Percentiles rank a stretch among this genome's conserved stretches.
phyloP scores from a whole-genome alignment of 2,329 filamentous ascomycete species.

The Xylaria sp. region DNA sequence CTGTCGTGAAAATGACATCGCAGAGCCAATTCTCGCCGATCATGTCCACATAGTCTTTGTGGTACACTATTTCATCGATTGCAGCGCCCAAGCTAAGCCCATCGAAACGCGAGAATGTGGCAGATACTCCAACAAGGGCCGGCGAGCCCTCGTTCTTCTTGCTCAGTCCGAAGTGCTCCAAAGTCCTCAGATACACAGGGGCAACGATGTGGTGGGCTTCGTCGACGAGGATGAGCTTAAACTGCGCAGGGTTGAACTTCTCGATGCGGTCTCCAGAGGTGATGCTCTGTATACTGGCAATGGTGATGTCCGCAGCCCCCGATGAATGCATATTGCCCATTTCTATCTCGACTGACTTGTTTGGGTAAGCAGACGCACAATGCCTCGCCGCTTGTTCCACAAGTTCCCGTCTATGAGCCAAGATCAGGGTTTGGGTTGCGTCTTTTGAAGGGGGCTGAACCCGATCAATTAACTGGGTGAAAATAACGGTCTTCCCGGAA shows the following conservation, averaged over 20 bases:
- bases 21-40: constrained; percentile 86
- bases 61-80: constrained; percentile 95
- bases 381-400: constrained; percentile 92
- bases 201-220: constrained; percentile 97
- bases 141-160: constrained; percentile 56
- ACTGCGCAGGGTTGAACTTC: constrained; percentile 78
- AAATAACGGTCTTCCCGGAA: constrained; percentile 92
- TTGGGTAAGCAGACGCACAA: constrained; percentile 78
- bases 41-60: constrained; percentile 72
- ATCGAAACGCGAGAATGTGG: constrained; percentile 77
- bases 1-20: constrained; percentile 91
- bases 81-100: constrained; percentile 79
- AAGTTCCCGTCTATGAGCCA: constrained; percentile 89
- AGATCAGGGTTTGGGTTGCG: constrained; percentile 80
- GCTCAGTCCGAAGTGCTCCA: constrained; percentile 76
- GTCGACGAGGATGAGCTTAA: constrained; percentile 92
- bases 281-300: constrained; percentile 88
- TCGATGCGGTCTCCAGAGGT: constrained; percentile 72
- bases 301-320: constrained; percentile 85
- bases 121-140: constrained; percentile 85
- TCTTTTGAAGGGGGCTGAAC: constrained; percentile 58
- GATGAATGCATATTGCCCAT: constrained; percentile 80
- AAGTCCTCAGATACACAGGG: constrained; percentile 70
- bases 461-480: constrained; percentile 89
- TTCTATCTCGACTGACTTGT: constrained; percentile 83